phyloP scores from a whole-genome alignment of 2,329 filamentous ascomycete genomes.

The Fusarium protoensiforme region DNA sequence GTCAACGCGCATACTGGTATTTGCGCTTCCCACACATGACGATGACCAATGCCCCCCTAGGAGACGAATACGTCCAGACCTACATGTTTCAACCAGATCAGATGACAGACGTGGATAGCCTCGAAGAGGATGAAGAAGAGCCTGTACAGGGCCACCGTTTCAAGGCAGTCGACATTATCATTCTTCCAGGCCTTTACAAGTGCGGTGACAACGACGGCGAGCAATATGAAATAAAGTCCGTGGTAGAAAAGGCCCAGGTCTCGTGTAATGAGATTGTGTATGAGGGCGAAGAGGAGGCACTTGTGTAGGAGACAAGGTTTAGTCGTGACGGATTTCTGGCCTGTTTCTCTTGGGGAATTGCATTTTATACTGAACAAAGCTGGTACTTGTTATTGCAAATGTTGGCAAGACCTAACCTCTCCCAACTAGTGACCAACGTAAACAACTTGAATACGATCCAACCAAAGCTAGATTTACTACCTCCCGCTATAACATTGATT shows the following conservation, averaged over 20 bases:
- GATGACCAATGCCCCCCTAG: neutral
- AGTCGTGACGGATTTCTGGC: neutral
- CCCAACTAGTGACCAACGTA: too few species aligned
- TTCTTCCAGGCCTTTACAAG: neutral
- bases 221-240: neutral
- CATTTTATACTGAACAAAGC: neutral
- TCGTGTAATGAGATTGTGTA: neutral
- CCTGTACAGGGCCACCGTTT: neutral
- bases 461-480: too few species aligned
- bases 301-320: neutral
- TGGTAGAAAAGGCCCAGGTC: neutral
- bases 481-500: too few species aligned
- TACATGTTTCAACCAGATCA: neutral
- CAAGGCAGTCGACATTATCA: neutral
- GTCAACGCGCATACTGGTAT: neutral
- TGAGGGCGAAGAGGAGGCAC: neutral
- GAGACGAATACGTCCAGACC: neutral
- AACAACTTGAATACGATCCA: too few species aligned
- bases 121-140: neutral
- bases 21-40: neutral
- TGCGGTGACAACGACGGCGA: neutral
- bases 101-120: neutral
- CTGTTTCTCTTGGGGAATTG: neutral
- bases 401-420: too few species aligned
- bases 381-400: neutral